Percentiles rank a stretch among this genome's conserved stretches.
phyloP scores from a whole-genome alignment of 176 grass and related monocot genomes.

The Eragrostis curvula region DNA sequence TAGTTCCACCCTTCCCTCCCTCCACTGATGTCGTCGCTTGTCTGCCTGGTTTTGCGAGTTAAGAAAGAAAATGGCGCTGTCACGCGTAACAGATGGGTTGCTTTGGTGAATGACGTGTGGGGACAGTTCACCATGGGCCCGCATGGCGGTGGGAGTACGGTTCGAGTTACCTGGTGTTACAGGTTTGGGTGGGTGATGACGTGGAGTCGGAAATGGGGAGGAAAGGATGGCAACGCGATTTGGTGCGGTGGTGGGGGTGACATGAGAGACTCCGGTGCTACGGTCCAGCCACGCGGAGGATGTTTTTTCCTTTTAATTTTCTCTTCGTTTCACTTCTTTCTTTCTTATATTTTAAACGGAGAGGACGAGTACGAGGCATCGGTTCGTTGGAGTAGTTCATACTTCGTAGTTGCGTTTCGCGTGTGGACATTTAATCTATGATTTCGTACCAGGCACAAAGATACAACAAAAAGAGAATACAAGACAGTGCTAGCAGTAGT shows the following conservation, averaged over 20 bases:
- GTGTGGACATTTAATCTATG: too few relatives aligned
- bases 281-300: too few relatives aligned
- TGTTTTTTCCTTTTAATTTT: too few relatives aligned
- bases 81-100: background rate
- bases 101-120: background rate
- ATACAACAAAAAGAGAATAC: too few relatives aligned
- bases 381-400: too few relatives aligned
- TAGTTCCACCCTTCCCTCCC: background rate
- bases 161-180: background rate
- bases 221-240: conserved; percentile 24
- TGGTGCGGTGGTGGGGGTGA: background rate
- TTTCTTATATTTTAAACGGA: too few relatives aligned
- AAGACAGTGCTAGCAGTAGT: too few relatives aligned
- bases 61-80: conserved; percentile 24
- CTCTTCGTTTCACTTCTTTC: too few relatives aligned
- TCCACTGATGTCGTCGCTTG: conserved; percentile 4
- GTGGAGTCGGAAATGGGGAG: conserved; percentile 24
- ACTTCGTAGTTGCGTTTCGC: too few relatives aligned
- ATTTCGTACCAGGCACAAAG: too few relatives aligned
- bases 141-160: background rate
- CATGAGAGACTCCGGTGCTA: too few relatives aligned
- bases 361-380: too few relatives aligned
- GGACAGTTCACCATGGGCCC: background rate
- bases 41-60: background rate
- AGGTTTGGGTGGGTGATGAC: background rate